Evolutionary conservation across 441 rosid species (phyloP).

Genomic region (Sinapis alba): DNA sequence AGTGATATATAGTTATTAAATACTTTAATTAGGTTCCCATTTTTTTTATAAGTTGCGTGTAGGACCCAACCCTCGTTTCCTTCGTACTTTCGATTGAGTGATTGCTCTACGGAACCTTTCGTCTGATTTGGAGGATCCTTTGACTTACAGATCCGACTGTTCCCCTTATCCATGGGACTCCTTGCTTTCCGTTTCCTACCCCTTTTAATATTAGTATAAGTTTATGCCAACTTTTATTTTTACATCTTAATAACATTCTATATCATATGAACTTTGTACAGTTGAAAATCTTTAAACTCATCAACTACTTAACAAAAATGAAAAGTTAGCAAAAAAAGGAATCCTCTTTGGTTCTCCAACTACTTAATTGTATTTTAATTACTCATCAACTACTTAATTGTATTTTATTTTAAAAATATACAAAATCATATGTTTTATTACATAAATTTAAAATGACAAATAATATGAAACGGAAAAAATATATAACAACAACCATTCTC

Average conservation of each 20-base stretch:
- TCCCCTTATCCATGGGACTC: constrained; percentile 31
- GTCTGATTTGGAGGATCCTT: constrained; percentile 32
- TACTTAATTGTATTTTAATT: no score
- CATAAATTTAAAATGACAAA: no score
- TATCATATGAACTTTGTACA: background rate
- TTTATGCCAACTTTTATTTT: background rate
- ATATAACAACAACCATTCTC: background rate
- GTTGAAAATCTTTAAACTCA: no score
- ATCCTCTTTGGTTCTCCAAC: no score
- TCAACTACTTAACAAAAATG: no score
- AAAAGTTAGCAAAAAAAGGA: no score
- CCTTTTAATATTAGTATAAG: background rate
- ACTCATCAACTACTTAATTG: no score
- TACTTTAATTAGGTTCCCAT: constrained; percentile 4
- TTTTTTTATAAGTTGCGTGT: constrained; percentile 25
- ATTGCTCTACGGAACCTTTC: constrained; percentile 33
- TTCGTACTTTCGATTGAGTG: constrained; percentile 35
- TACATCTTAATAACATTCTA: background rate
- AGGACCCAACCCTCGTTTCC: constrained; percentile 32
- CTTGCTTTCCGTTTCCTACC: background rate
- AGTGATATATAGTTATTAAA: background rate
- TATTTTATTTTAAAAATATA: no score
- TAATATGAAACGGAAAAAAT: no score
- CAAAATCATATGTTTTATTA: no score
- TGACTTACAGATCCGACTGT: constrained; percentile 24